Conservation (phyloP, 139 green algal species). For the Deuterostichococcus epilithicus region DNA sequence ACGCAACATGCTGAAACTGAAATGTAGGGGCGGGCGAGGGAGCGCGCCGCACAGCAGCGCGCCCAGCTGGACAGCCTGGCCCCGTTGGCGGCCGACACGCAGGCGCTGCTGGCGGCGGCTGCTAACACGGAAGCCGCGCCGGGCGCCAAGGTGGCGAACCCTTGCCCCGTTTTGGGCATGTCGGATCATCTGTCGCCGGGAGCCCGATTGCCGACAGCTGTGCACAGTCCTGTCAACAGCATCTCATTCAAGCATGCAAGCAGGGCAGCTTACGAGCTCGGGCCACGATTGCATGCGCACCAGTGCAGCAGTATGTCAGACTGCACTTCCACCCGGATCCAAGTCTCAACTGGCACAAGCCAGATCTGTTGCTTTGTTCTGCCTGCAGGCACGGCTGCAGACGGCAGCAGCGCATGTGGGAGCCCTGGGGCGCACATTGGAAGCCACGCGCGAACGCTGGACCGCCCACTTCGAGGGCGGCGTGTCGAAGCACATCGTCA, state of each 20-base stretch:
- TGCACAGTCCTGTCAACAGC: too few relatives aligned
- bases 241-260: too few relatives aligned
- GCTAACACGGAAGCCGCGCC: conserved; percentile 13
- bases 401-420: not conserved
- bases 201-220: too few relatives aligned
- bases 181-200: too few relatives aligned
- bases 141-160: not conserved
- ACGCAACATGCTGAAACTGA: too few relatives aligned
- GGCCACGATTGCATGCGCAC: too few relatives aligned
- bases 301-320: too few relatives aligned
- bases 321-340: too few relatives aligned
- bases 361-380: too few relatives aligned
- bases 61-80: conserved; percentile 27
- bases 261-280: too few relatives aligned
- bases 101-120: conserved; percentile 37
- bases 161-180: too few relatives aligned
- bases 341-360: too few relatives aligned
- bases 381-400: not conserved
- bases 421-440: not conserved
- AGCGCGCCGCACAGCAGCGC: conserved; percentile 1
- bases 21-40: not conserved
- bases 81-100: conserved; percentile 23
- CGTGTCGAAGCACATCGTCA: not conserved
- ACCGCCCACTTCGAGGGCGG: not conserved
- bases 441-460: not conserved